phyloP scores from a whole-genome alignment of 2,329 filamentous ascomycete species.

The Hypocreales sp. region DNA sequence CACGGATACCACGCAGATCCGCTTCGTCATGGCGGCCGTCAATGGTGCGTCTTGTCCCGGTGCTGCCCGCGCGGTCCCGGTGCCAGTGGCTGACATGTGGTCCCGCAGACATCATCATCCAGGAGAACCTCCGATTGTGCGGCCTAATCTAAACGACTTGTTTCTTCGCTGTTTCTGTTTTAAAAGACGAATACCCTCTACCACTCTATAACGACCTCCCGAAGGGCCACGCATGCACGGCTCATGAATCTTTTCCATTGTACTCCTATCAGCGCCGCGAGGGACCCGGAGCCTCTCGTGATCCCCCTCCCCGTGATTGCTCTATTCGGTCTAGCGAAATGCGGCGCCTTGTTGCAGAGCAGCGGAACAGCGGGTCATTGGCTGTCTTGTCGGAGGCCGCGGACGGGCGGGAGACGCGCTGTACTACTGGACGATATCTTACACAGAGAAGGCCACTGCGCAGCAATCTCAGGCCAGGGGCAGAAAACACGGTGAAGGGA shows the following conservation, averaged over 20 bases:
- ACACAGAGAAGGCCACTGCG: not conserved
- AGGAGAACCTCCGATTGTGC: conserved; percentile 94
- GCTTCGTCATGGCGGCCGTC: conserved; percentile 98
- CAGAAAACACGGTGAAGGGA: conserved; percentile 7
- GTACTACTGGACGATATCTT: conserved; percentile 1
- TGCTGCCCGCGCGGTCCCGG: not conserved
- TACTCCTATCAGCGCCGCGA: conserved; percentile 13
- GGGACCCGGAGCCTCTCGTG: conserved; percentile 2
- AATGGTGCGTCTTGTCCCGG: conserved; percentile 52
- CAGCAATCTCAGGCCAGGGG: not conserved
- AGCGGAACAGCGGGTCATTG: too few species aligned
- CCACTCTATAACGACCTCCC: conserved; percentile 23
- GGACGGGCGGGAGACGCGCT: not conserved
- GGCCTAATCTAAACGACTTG: conserved; percentile 68
- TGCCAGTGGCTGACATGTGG: conserved; percentile 27
- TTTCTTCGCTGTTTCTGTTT: conserved; percentile 13
- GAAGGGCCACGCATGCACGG: conserved; percentile 21
- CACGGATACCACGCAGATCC: conserved; percentile 95
- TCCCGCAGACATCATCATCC: conserved; percentile 90
- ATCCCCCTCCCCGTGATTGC: not conserved
- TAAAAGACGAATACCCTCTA: conserved; percentile 25
- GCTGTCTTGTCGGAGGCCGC: not conserved
- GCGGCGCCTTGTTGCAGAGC: not conserved
- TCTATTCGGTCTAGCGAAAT: not conserved
- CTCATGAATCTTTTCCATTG: conserved; percentile 20